These are phyloP conservation scores for Ceratocystis papillata DNA, from an alignment of 2,329 filamentous ascomycete genomes.

Conservation along the genomic window DNA sequence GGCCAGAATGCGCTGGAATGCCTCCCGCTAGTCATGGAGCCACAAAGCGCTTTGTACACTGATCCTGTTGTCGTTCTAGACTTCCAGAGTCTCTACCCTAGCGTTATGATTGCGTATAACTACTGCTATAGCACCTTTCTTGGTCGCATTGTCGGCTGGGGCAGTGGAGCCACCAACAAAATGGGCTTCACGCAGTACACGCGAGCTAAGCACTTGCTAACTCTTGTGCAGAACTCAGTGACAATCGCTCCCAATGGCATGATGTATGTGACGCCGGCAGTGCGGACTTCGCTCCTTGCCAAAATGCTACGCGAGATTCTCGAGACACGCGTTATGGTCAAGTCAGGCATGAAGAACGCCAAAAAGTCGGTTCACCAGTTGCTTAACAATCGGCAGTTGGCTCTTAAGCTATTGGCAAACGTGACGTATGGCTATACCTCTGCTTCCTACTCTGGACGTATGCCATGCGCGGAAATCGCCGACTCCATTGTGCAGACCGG, in stretches of 20 bases:
- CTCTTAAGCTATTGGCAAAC: constrained; percentile 93
- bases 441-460: constrained; percentile 88
- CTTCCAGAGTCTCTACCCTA: constrained; percentile 92
- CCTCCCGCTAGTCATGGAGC: constrained; percentile 92
- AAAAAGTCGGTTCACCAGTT: constrained; percentile 50
- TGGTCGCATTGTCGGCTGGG: constrained; percentile 74
- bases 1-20: constrained; percentile 91
- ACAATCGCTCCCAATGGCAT: constrained; percentile 94
- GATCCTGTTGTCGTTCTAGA: constrained; percentile 84
- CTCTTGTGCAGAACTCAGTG: constrained; percentile 48
- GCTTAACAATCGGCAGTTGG: constrained; percentile 86
- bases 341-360: constrained; percentile 62
- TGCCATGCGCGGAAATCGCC: constrained; percentile 96
- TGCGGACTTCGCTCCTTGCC: constrained; percentile 80
- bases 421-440: constrained; percentile 98
- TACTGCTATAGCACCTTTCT: constrained; percentile 97
- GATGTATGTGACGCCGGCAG: constrained; percentile 78
- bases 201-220: constrained; percentile 56
- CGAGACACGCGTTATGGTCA: constrained; percentile 95
- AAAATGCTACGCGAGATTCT: constrained; percentile 96
- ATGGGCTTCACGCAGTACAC: constrained; percentile 59
- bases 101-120: constrained; percentile 98
- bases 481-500: constrained; percentile 97
- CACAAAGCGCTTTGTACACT: constrained; percentile 85
- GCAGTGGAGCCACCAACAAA: constrained; percentile 63